A percentile compares a stretch with the other conserved stretches of the same genome.
These are phyloP conservation scores for Debaryomyces singareniensis DNA, from an alignment of 1,139 yeast species.

Conservation along the genomic window DNA sequence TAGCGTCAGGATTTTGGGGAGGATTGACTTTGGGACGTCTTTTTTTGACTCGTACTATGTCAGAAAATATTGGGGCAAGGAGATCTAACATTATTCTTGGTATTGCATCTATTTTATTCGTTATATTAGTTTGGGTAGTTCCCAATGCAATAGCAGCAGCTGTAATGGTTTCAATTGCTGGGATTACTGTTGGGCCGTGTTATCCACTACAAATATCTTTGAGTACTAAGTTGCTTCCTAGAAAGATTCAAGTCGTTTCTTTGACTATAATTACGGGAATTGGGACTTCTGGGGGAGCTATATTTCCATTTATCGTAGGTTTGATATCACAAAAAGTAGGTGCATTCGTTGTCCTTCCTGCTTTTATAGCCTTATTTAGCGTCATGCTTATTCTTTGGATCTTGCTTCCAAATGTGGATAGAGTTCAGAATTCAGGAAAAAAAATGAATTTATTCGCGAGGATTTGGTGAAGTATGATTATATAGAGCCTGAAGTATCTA, in stretches of 20 bases:
- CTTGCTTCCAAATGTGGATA: constrained; percentile 34
- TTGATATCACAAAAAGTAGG: constrained; percentile 46
- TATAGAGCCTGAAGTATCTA: too few species aligned
- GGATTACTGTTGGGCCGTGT: constrained; percentile 47
- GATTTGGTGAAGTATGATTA: constrained; percentile 13
- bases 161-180: constrained; percentile 40
- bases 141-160: constrained; percentile 37
- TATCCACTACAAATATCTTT: constrained; percentile 49
- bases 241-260: constrained; percentile 49
- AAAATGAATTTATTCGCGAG: constrained; percentile 13
- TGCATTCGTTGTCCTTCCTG: constrained; percentile 51
- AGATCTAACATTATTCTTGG: constrained; percentile 36
- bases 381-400: constrained; percentile 39
- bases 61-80: constrained; percentile 42
- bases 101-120: constrained; percentile 26
- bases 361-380: constrained; percentile 34
- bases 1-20: constrained; percentile 68
- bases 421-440: constrained; percentile 7
- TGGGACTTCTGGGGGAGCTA: constrained; percentile 57
- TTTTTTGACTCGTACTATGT: constrained; percentile 34
- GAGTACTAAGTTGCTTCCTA: constrained; percentile 41
- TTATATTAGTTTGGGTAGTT: constrained; percentile 42
- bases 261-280: constrained; percentile 53
- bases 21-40: constrained; percentile 62
- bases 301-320: constrained; percentile 53